Evolutionary conservation across 2,329 filamentous ascomycete species (phyloP), one percentile per base, ranked within the genome.

Genomic region (Parastagonospora nodorum): DNA sequence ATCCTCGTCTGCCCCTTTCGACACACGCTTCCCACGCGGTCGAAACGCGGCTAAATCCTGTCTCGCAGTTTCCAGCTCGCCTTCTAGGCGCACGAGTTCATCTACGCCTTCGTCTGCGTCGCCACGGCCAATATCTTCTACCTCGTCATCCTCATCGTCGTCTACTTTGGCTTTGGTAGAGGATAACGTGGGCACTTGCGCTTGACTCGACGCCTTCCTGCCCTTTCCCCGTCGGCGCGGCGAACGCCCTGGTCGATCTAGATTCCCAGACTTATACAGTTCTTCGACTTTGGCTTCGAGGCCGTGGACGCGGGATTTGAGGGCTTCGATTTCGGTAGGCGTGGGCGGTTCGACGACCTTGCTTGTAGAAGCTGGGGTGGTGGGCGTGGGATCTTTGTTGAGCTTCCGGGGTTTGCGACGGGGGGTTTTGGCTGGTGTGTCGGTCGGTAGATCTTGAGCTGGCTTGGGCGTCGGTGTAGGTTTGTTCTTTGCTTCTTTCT

Each of bases 261-360:
- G 45, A n/a, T 42, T 42, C 31, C 42, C n/a, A 51, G 37, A 27
- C 19, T 57, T 63, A 45, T 72, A 73, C 1, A 74, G 58, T 11
- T 71, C 64, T 45, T 74, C 71, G 5, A 74, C 70, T 43, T 72
- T 72, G 8, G 70, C 64, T 54, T 74, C 71, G 10, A 74, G 60
- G 14, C 67, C 68, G 28, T 65, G 57, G 9, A 74, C 68, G 24
- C 71, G 67, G 1, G 62, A 64, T 33, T 74, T 73, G 1, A 74
- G 58, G 2, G 70, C 69, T 57, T 73, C 68, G 12, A 74, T 60
- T 36, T 74, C 71, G 29, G 50, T 43, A 1, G 63, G 42, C 3
- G 61, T 58, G 27, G 64, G 53, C 4, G 52, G 41, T 19, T 59
- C 50, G 4, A 46, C 42, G 37, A 27, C 14, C 19, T 55, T 9